These are phyloP conservation scores for Oryza meridionalis DNA, from an alignment of 176 grass and related monocot genomes.

Conservation along the genomic window DNA sequence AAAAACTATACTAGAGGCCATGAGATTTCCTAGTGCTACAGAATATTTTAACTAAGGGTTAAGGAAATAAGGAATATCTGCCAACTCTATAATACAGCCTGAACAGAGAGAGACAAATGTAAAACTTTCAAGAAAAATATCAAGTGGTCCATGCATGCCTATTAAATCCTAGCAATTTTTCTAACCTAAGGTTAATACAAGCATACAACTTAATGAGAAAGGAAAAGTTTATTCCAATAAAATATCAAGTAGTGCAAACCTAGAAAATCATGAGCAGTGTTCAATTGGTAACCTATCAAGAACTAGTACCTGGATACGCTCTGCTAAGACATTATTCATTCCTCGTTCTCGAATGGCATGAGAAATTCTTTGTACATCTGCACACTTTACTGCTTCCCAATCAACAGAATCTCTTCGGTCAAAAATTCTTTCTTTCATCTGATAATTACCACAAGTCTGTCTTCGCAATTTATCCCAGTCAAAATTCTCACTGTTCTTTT, in stretches of 20 bases:
- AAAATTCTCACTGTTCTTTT: constrained; percentile 51
- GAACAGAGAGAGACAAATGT: not conserved
- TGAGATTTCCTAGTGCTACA: too few relatives aligned
- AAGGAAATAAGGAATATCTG: not conserved
- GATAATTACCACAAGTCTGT: constrained; percentile 17
- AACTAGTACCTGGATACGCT: constrained; percentile 73
- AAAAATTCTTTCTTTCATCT: constrained; percentile 56
- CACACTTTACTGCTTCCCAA: constrained; percentile 81
- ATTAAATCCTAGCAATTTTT: constrained; percentile 8
- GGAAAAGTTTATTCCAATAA: not conserved
- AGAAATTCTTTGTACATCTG: constrained; percentile 69
- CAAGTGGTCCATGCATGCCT: not conserved
- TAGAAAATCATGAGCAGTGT: constrained; percentile 13
- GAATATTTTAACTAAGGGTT: not conserved
- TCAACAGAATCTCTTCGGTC: constrained; percentile 74
- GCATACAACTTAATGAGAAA: not conserved
- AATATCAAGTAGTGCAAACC: constrained; percentile 11
- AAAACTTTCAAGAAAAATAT: constrained; percentile 16
- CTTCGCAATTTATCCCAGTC: constrained; percentile 86
- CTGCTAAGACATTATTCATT: constrained; percentile 87
- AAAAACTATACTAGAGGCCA: constrained; percentile 11
- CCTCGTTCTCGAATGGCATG: constrained; percentile 80
- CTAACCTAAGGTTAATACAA: not conserved
- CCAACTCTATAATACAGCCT: not conserved
- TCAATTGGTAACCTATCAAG: not conserved